Base-by-base conservation (phyloP, 371 early-diverging fungal species). In the Rhizomucor miehei region DNA sequence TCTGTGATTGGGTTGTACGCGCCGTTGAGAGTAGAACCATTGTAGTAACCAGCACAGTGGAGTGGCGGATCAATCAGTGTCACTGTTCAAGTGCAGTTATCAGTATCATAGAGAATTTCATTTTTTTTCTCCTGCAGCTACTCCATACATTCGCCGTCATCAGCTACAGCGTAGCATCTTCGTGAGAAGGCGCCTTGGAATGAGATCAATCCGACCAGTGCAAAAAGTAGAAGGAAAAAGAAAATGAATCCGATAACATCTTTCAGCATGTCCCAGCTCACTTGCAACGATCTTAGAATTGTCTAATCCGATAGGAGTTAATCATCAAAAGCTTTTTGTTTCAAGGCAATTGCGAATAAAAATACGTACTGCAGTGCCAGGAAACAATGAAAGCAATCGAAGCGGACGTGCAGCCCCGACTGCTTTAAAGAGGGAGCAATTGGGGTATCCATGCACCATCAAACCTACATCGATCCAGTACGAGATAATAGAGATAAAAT, bases 11-110 rank as follows among this genome's bases (percentile, higher is more conserved):
- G 55, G 49, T 76, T 68, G 45, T 71, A 77, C 1, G 71, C 68
- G 3, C 81, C 72, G 45, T 71, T 45, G 20, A 73, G n/a, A 6
- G 58, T 54, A 0, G 77, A 61, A 0, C 69, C 76, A 44, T 81
- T 75, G 35, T 75, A 70, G 29, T 78, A 81, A 2, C 84, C 84
- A n/a, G 81, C 75, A 29, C 84, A 83, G 34, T 67, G 63, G n/a
- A 59, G 40, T 21, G 77, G 59, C 10, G 84, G 84, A 17, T 78
- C 66, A 0, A 69, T 79, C 21, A 69, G 52, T 11, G 49, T 55
- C 24, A 69, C 82, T 82, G 51, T 23, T 6, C 41, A n/a, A n/a
- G n/a, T n/a, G n/a, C n/a, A n/a, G n/a, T n/a, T n/a, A n/a, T n/a
- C n/a, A n/a, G n/a, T n/a, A 37, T 16, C 23, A 45, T 29, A 1